phyloP scores from a whole-genome alignment of 2,329 filamentous ascomycete species.

The Fusarium bulbicola region DNA sequence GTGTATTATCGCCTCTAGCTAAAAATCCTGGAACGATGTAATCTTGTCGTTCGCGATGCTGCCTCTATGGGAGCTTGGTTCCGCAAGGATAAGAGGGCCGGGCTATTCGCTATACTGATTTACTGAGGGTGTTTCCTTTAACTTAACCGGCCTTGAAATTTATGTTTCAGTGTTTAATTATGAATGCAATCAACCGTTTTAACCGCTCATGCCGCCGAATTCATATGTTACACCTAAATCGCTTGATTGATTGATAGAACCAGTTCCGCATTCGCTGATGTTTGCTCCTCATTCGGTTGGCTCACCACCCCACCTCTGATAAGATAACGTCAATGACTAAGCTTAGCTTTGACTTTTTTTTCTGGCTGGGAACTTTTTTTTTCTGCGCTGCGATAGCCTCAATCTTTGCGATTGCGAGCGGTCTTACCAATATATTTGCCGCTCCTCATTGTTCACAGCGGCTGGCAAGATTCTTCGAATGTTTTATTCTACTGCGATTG shows the following conservation, averaged over 20 bases:
- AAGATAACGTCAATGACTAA: slow-evolving; percentile 1
- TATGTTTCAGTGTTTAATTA: background rate
- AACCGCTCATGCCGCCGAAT: background rate
- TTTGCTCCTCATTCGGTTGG: slow-evolving; percentile 20
- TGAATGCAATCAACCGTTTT: background rate
- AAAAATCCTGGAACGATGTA: background rate
- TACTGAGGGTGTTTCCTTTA: background rate
- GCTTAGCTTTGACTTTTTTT: slow-evolving; percentile 43
- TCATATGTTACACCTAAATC: background rate
- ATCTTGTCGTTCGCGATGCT: background rate
- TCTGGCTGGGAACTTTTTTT: slow-evolving; percentile 37
- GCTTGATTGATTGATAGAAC: background rate
- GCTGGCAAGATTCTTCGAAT: slow-evolving; percentile 9
- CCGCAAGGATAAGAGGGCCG: background rate
- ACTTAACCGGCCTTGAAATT: background rate
- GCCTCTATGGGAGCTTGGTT: slow-evolving; percentile 7
- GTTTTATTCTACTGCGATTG: background rate
- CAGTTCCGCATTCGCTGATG: background rate
- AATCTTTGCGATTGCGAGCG: slow-evolving; percentile 35
- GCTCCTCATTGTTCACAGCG: slow-evolving; percentile 10
- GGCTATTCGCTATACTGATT: background rate
- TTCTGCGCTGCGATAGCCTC: slow-evolving; percentile 43
- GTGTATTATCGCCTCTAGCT: slow-evolving; percentile 9
- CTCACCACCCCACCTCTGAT: slow-evolving; percentile 9
- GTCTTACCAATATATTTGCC: slow-evolving; percentile 27